Evolutionary conservation across 495 filamentous ascomycete genomes (phyloP).

Genomic region (Aspergillus bridgeri): DNA sequence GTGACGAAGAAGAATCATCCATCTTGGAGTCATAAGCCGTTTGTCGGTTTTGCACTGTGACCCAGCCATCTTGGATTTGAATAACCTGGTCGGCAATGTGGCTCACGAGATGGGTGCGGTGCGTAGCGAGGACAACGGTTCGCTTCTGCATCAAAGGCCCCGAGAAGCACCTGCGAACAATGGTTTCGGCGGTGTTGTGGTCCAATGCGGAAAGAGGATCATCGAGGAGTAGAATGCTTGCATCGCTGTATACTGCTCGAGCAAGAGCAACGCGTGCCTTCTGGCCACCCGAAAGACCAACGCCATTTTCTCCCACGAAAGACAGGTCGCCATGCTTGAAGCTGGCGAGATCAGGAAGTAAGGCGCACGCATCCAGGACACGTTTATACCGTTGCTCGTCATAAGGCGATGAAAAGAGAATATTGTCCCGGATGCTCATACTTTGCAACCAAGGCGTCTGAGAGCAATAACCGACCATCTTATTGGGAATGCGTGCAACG

Average conservation of each 20-base stretch:
- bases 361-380: constrained; percentile 59
- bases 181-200: constrained; percentile 71
- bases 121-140: constrained; percentile 70
- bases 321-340: constrained; percentile 66
- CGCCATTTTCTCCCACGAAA: constrained; percentile 67
- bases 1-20: constrained; percentile 17
- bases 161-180: constrained; percentile 64
- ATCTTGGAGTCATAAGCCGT: constrained; percentile 14
- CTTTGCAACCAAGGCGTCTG: constrained; percentile 90
- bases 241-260: constrained; percentile 65
- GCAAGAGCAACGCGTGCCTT: constrained; percentile 66
- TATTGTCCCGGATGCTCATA: constrained; percentile 85
- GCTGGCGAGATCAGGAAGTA: constrained; percentile 59
- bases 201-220: constrained; percentile 67
- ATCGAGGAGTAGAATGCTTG: constrained; percentile 63
- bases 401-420: constrained; percentile 70
- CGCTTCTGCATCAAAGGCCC: constrained; percentile 61
- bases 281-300: constrained; percentile 69
- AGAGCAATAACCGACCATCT: constrained; percentile 75
- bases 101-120: constrained; percentile 67
- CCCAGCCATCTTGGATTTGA: constrained; percentile 57
- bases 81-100: constrained; percentile 65
- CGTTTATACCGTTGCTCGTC: constrained; percentile 59
- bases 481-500: constrained; percentile 54
- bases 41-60: constrained; percentile 44